phyloP scores from a whole-genome alignment of 2,329 filamentous ascomycete genomes.

The Fusarium sp. region DNA sequence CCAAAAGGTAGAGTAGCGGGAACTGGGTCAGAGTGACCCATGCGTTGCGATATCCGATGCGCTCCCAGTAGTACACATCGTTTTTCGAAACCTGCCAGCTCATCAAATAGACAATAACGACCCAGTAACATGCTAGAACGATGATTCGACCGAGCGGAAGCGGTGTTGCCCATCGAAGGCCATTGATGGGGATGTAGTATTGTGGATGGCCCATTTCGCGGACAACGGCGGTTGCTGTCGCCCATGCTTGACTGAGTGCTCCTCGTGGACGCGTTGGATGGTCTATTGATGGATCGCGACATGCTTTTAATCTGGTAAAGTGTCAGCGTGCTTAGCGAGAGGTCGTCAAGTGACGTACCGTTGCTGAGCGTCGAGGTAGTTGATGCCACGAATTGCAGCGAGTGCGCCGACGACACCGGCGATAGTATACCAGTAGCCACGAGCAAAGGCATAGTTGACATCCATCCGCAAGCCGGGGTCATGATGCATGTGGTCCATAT shows the following conservation, averaged over 20 bases:
- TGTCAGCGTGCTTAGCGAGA: neutral
- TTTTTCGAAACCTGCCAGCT: constrained; percentile 55
- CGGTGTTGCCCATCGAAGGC: constrained; percentile 64
- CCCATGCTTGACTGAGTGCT: constrained; percentile 59
- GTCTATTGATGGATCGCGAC: constrained; percentile 52
- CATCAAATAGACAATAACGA: constrained; percentile 66
- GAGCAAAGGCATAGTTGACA: constrained; percentile 60
- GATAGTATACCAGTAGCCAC: constrained; percentile 67
- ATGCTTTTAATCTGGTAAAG: constrained; percentile 54
- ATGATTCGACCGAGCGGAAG: constrained; percentile 65
- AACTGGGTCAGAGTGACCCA: constrained; percentile 73
- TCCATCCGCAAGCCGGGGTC: constrained; percentile 48
- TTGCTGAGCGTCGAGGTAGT: constrained; percentile 51
- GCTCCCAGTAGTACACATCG: constrained; percentile 68
- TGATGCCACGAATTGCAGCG: constrained; percentile 52
- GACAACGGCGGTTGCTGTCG: constrained; percentile 64
- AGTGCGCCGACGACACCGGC: constrained; percentile 57
- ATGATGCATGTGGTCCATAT: constrained; percentile 43
- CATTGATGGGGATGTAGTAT: constrained; percentile 55
- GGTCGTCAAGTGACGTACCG: constrained; percentile 45
- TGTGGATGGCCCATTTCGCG: constrained; percentile 67
- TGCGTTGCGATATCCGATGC: constrained; percentile 72
- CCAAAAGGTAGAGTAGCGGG: constrained; percentile 69
- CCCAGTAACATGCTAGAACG: constrained; percentile 64
- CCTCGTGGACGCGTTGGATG: constrained; percentile 63